These are phyloP conservation scores for Akanthomyces uredinophilus DNA, from an alignment of 2,329 filamentous ascomycete genomes.

Conservation along the genomic window DNA sequence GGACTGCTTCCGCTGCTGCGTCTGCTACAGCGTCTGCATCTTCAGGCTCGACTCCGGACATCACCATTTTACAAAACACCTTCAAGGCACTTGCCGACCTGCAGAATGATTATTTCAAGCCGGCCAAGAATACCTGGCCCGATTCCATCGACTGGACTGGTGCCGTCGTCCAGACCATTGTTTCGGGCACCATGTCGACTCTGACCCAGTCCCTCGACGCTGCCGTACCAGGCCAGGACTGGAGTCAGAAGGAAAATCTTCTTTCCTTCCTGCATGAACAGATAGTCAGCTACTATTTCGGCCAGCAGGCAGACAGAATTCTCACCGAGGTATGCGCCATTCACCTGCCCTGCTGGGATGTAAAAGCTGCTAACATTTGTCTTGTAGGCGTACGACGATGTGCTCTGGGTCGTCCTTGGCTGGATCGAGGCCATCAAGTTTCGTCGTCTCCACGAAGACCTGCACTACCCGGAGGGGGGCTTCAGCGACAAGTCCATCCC, in stretches of 20 bases:
- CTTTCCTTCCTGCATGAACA: conserved; percentile 80
- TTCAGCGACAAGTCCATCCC: conserved; percentile 20
- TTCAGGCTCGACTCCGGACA: not conserved
- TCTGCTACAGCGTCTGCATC: not conserved
- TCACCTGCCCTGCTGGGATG: not conserved
- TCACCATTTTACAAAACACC: conserved; percentile 41
- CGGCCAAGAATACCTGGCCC: conserved; percentile 79
- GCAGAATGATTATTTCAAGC: conserved; percentile 71
- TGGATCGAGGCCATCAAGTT: conserved; percentile 84
- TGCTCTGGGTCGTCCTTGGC: conserved; percentile 88
- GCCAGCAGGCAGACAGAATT: conserved; percentile 72
- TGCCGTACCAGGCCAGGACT: conserved; percentile 31
- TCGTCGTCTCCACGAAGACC: conserved; percentile 60
- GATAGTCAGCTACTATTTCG: conserved; percentile 73
- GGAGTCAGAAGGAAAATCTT: conserved; percentile 64
- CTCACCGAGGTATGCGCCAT: conserved; percentile 45
- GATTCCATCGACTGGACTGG: conserved; percentile 88
- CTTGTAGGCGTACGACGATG: conserved; percentile 79
- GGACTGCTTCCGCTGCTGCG: not conserved
- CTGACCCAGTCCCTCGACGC: conserved; percentile 55
- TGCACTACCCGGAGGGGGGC: conserved; percentile 47
- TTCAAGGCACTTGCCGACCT: conserved; percentile 66
- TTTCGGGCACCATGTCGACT: conserved; percentile 68
- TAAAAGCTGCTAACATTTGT: not conserved
- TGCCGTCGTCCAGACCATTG: conserved; percentile 74